Conservation (phyloP, 1,139 yeast species). For the Arxiozyma slooffiae region DNA sequence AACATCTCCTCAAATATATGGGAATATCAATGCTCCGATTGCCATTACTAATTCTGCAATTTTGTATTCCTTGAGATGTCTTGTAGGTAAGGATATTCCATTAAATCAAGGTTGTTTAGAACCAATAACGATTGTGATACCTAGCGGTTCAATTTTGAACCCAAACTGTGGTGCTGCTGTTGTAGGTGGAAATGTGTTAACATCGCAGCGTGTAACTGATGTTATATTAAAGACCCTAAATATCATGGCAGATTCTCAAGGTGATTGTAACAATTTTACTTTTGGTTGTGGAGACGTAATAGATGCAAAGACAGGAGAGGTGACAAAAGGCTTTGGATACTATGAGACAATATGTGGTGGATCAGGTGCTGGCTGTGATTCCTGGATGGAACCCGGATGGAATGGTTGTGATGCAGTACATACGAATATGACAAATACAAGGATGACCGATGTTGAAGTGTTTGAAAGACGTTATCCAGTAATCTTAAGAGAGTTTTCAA, state of each 20-base stretch:
- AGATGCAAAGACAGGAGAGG: conserved; percentile 33
- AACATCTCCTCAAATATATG: conserved; percentile 51
- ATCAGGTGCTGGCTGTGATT: conserved; percentile 54
- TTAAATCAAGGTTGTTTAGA: conserved; percentile 74
- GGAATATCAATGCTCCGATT: conserved; percentile 54
- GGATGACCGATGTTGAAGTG: conserved; percentile 62
- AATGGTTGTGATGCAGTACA: conserved; percentile 57
- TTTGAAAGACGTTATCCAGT: conserved; percentile 61
- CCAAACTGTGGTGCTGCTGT: conserved; percentile 76
- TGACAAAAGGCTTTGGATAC: conserved; percentile 51
- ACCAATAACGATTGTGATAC: conserved; percentile 57
- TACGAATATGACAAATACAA: conserved; percentile 61
- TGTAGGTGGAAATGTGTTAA: conserved; percentile 84
- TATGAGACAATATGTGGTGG: conserved; percentile 70
- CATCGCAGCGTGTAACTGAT: conserved; percentile 76
- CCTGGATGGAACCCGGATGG: conserved; percentile 49
- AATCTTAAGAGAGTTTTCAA: conserved; percentile 44
- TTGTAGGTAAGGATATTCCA: conserved; percentile 71
- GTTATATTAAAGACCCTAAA: conserved; percentile 65
- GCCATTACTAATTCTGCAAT: conserved; percentile 79
- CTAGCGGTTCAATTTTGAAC: conserved; percentile 57
- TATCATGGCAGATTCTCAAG: conserved; percentile 72
- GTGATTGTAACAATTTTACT: conserved; percentile 65
- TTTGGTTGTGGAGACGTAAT: conserved; percentile 45
- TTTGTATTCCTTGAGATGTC: conserved; percentile 62